Evolutionary conservation across 2,329 filamentous ascomycete species (phyloP).

Genomic region (Paecilomyces sp.): DNA sequence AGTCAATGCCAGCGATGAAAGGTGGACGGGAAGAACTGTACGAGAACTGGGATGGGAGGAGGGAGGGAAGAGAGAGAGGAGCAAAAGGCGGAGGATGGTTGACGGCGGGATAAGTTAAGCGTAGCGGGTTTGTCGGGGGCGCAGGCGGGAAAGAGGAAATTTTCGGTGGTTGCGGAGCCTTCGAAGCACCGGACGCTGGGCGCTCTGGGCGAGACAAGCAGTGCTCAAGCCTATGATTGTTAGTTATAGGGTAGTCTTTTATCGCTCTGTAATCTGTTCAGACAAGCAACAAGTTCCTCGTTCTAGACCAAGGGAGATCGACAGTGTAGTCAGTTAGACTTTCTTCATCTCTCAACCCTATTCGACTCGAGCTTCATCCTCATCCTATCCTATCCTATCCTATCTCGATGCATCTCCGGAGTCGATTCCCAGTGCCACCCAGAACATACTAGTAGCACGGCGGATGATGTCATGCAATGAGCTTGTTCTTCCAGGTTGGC

Average conservation of each 20-base stretch:
- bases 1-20: constrained; percentile 44
- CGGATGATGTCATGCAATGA: not conserved
- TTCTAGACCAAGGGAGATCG: not conserved
- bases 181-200: not conserved
- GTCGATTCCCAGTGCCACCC: not conserved
- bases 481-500: not conserved
- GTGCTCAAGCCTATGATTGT: not conserved
- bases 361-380: not conserved
- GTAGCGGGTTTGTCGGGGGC: constrained; percentile 12
- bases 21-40: constrained; percentile 19
- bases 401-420: not conserved
- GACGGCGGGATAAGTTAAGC: constrained; percentile 13
- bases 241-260: too few species aligned
- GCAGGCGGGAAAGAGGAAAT: constrained; percentile 15
- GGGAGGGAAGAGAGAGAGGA: constrained; percentile 1
- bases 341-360: not conserved
- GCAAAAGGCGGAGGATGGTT: constrained; percentile 14
- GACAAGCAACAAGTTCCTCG: not conserved
- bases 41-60: constrained; percentile 2
- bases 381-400: not conserved
- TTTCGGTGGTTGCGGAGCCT: constrained; percentile 17
- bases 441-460: not conserved
- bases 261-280: too few species aligned
- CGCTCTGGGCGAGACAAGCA: not conserved
- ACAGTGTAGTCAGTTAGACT: too few species aligned